These are phyloP conservation scores for Endotrypanum monterogeii DNA, from an alignment of 208 protist species.

Conservation along the genomic window DNA sequence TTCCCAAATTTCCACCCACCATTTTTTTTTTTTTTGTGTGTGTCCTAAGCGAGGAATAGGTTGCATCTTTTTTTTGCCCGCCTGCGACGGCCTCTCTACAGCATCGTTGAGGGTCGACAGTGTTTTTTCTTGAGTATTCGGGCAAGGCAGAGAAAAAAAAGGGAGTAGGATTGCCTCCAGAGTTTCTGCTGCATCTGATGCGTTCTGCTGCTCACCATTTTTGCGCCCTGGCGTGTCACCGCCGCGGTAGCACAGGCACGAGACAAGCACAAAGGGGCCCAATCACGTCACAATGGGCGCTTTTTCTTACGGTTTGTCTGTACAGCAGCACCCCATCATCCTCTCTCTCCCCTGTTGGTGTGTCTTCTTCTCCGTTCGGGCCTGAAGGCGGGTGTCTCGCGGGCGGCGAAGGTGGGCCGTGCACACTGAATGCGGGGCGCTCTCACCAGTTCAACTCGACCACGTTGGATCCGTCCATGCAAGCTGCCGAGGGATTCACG, in stretches of 20 bases:
- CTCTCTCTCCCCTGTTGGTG: not conserved
- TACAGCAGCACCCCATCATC: not conserved
- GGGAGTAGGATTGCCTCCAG: not conserved
- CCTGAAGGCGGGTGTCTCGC: not conserved
- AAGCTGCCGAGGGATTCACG: slow-evolving; percentile 14
- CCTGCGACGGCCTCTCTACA: too few species aligned
- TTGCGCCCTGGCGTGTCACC: not conserved
- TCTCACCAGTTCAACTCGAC: not conserved
- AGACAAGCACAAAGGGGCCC: not conserved
- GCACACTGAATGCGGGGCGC: not conserved
- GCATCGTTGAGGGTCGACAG: not conserved
- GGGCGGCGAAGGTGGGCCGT: not conserved
- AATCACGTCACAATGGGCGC: not conserved
- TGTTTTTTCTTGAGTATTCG: not conserved
- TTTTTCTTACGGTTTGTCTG: not conserved
- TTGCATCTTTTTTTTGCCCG: too few species aligned
- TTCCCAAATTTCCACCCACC: not conserved
- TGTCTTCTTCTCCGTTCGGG: not conserved
- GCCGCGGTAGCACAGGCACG: not conserved
- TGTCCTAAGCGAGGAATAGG: too few species aligned
- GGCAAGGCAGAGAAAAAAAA: not conserved
- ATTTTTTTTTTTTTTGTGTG: not conserved
- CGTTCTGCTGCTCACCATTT: not conserved
- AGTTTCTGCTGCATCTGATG: not conserved
- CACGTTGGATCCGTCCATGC: not conserved